phyloP scores from a whole-genome alignment of 2,329 filamentous ascomycete species.

The Sporothrix dimorphospora region DNA sequence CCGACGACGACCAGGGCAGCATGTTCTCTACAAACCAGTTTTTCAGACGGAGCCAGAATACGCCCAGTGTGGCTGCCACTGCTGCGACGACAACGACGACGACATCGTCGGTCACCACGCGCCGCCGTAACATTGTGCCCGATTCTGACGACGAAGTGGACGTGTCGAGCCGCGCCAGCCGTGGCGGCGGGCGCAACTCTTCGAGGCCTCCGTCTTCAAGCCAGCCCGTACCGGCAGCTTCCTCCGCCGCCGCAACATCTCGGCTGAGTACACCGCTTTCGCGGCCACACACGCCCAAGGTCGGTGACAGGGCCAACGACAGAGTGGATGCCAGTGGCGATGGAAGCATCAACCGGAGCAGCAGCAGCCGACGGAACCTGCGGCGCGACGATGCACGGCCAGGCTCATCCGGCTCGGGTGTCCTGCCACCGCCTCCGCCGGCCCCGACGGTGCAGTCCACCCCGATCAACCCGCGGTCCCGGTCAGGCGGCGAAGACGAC shows the following conservation, averaged over 20 bases:
- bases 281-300: slow-evolving; percentile 10
- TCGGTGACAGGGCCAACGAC: neutral
- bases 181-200: neutral
- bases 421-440: neutral
- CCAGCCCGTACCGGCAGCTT: neutral
- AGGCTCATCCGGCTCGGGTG: neutral
- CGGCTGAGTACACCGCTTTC: slow-evolving; percentile 15
- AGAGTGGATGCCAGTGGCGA: neutral
- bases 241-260: neutral
- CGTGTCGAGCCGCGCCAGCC: neutral
- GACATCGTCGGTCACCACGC: neutral
- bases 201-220: neutral
- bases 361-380: slow-evolving; percentile 9
- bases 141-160: slow-evolving; percentile 31
- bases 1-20: slow-evolving; percentile 25
- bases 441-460: neutral
- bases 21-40: slow-evolving; percentile 23
- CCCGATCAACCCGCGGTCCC: neutral
- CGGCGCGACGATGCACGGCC: slow-evolving; percentile 6
- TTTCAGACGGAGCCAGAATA: neutral
- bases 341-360: neutral
- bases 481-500: slow-evolving; percentile 19
- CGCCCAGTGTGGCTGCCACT: neutral
- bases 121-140: slow-evolving; percentile 21
- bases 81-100: neutral